Conservation (phyloP, 1,139 yeast species). For the Scheffersomyces lignicola region DNA sequence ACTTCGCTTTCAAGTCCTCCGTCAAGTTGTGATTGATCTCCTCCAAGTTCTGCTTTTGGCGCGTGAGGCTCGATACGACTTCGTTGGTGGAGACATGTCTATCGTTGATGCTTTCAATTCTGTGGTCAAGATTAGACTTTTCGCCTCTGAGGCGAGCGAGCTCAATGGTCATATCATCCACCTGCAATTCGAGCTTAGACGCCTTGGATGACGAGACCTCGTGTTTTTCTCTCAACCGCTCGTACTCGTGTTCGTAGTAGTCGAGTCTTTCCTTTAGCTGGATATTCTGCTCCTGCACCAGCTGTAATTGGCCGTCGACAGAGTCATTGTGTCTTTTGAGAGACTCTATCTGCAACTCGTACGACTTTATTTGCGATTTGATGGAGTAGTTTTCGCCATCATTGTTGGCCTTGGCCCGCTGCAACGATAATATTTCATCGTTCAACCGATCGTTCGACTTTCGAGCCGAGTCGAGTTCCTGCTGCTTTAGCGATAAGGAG, state of each 20-base stretch:
- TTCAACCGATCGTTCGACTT: neutral
- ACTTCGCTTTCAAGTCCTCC: neutral
- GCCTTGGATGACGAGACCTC: neutral
- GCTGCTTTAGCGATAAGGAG: neutral
- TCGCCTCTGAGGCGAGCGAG: neutral
- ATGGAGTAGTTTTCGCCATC: neutral
- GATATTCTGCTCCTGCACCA: constrained; percentile 12
- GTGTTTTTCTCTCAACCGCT: constrained; percentile 14
- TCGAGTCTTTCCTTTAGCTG: constrained; percentile 25
- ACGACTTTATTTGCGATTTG: neutral
- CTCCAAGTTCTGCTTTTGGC: neutral
- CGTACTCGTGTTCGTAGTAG: constrained; percentile 30
- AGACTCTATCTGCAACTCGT: neutral
- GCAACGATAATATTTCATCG: neutral
- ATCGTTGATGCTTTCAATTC: neutral
- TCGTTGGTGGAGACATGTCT: neutral
- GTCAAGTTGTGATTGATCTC: neutral
- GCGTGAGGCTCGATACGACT: neutral
- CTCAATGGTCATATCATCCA: constrained; percentile 17
- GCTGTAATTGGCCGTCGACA: neutral
- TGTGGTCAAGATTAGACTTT: neutral
- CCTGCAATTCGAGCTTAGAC: constrained; percentile 3
- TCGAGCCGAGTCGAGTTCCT: constrained; percentile 1
- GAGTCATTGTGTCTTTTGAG: neutral
- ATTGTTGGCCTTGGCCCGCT: neutral